Evolutionary conservation across 129 eudicot species (phyloP), one percentile per base, ranked within the genome.

Genomic region (Centaurea solstitialis): DNA sequence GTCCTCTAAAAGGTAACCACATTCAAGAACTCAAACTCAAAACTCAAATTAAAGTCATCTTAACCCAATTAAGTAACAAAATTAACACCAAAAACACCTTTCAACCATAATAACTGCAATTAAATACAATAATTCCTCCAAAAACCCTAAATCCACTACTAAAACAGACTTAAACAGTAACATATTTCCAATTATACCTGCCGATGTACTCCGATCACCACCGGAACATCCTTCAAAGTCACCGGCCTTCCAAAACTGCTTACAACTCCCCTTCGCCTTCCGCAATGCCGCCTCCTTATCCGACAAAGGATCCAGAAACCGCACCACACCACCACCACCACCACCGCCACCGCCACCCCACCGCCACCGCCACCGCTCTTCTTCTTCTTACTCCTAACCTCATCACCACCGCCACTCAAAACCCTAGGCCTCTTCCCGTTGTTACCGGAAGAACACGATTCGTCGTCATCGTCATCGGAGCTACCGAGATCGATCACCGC

Each of bases 181-280:
- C 39, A 66, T 33, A 7, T 40, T 21, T 22, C 0, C 4, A 78
- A n/a, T n/a, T 53, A 68, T 82, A 91, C 97, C 91, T 79, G 89
- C 24, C 5, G 86, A 28, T 0, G 67, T 28, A 17, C 74, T 84
- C 93, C 93, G 85, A 79, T 77, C 77, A 28, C 53, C 26, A 13
- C 81, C 78, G 23, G 85, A 80, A 24, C 72, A 78, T 1, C 78
- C 94, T 5, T 88, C 97, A 50, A 85, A 92, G 62, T 92, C 94
- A 26, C 93, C 97, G 3, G 97, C 97, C 76, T 92, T 90, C 97
- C 97, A 92, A 80, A 92, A 92, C 91, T 90, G 93, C 84, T 84
- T 90, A 77, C 75, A 62, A 18, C 40, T 74, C 66, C 28, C 68
- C 69, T 74, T 74, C 78, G 47, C n/a, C 9, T 47, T 7, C 23